Evolutionary conservation across 352 stramenopile genomes (phyloP).

Genomic region (Thraustochytrium striatum): DNA sequence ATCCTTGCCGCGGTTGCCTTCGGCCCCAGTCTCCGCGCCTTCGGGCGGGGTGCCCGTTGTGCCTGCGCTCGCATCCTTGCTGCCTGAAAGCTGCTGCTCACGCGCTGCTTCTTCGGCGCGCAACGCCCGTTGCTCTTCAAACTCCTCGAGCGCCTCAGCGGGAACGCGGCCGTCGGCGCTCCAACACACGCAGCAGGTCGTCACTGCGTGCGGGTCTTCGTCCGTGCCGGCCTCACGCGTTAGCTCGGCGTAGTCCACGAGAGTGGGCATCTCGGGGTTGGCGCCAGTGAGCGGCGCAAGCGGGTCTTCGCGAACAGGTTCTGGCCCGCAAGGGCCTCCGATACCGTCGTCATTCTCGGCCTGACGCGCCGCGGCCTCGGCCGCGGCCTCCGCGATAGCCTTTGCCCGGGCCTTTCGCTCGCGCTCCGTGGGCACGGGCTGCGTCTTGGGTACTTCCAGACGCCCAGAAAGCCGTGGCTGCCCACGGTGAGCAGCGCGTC

Average conservation of each 20-base stretch:
- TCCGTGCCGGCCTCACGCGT: not conserved
- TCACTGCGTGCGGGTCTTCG: conserved; percentile 1
- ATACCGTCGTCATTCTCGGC: not conserved
- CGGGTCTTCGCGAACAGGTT: not conserved
- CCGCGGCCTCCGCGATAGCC: no score
- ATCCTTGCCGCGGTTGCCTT: not conserved
- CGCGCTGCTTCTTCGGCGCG: not conserved
- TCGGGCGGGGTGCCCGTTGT: not conserved
- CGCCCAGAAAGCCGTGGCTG: conserved; percentile 39
- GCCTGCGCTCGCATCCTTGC: not conserved
- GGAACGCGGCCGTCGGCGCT: not conserved
- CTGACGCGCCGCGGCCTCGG: not conserved
- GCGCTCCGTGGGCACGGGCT: no score
- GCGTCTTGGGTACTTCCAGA: conserved; percentile 22
- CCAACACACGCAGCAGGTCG: not conserved
- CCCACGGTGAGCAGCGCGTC: not conserved
- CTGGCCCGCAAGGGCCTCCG: not conserved
- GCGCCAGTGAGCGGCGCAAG: not conserved
- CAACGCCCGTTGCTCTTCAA: not conserved
- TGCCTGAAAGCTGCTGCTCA: not conserved
- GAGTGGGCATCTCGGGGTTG: no score
- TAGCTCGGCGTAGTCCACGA: conserved; percentile 26
- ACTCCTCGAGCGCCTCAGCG: not conserved
- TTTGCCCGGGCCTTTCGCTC: no score
- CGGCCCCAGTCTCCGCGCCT: not conserved